Evolutionary conservation across 2,329 filamentous ascomycete species (phyloP).

Genomic region (Pseudopithomyces maydicus): DNA sequence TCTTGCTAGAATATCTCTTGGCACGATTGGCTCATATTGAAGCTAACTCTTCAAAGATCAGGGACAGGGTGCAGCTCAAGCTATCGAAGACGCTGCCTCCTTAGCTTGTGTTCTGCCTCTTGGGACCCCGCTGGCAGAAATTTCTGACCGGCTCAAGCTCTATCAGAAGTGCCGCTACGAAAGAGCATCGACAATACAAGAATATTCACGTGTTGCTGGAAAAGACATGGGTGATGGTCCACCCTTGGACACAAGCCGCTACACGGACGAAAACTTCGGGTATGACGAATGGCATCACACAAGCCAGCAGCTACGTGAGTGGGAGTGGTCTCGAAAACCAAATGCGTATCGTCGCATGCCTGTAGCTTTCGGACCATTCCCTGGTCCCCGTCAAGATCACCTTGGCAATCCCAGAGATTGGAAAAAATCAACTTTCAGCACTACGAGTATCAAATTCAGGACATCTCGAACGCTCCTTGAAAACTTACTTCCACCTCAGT

Average conservation of each 20-base stretch:
- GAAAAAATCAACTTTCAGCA: conserved; percentile 39
- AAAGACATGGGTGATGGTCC: conserved; percentile 49
- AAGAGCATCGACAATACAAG: conserved; percentile 63
- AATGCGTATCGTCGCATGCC: conserved; percentile 50
- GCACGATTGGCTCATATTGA: background rate
- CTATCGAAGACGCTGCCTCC: conserved; percentile 70
- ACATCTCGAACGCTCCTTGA: conserved; percentile 48
- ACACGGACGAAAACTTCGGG: conserved; percentile 59
- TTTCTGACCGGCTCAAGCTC: conserved; percentile 62
- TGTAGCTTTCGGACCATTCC: conserved; percentile 47
- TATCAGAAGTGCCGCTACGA: conserved; percentile 64
- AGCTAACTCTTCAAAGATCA: conserved; percentile 47
- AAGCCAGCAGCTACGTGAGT: conserved; percentile 55
- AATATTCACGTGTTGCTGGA: conserved; percentile 60
- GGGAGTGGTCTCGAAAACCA: conserved; percentile 53
- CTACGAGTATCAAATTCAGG: conserved; percentile 49
- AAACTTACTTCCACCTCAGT: conserved; percentile 45
- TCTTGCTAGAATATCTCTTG: background rate
- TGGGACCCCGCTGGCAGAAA: conserved; percentile 51
- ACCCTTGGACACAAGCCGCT: conserved; percentile 42
- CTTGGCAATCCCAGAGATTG: conserved; percentile 27
- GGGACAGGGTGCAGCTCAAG: conserved; percentile 66
- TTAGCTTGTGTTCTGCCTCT: conserved; percentile 61
- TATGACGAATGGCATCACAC: conserved; percentile 65
- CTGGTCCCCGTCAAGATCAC: conserved; percentile 45